phyloP scores from a whole-genome alignment of 805 yeast genomes.

The Wickerhamomyces silvicola region DNA sequence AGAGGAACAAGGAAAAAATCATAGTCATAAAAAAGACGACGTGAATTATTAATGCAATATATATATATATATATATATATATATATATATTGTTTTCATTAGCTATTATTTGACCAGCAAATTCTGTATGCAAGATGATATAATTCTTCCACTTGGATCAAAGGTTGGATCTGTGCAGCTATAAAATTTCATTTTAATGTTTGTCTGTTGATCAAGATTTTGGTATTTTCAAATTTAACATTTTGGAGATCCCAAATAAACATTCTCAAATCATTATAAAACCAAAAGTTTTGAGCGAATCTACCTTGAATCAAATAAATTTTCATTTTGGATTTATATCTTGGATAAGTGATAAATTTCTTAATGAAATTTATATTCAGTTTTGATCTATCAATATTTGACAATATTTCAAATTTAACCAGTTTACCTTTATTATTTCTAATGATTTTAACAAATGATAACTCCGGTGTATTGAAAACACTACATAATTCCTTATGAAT shows the following conservation, averaged over 20 bases:
- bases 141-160: too few species aligned
- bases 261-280: slow-evolving; percentile 25
- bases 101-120: too few species aligned
- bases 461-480: slow-evolving; percentile 11
- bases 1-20: background rate
- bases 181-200: slow-evolving; percentile 6
- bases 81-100: too few species aligned
- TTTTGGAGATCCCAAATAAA: slow-evolving; percentile 22
- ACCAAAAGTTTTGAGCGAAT: slow-evolving; percentile 21
- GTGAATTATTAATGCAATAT: too few species aligned
- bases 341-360: slow-evolving; percentile 33
- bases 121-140: too few species aligned
- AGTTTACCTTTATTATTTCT: slow-evolving; percentile 33
- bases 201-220: slow-evolving; percentile 19
- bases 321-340: slow-evolving; percentile 40
- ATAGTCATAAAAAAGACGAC: too few species aligned
- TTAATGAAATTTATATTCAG: slow-evolving; percentile 26
- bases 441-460: slow-evolving; percentile 32
- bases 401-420: slow-evolving; percentile 30
- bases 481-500: slow-evolving; percentile 16
- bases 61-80: too few species aligned
- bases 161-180: background rate
- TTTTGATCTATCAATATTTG: slow-evolving; percentile 7
- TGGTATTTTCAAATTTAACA: slow-evolving; percentile 11
- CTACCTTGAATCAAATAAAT: slow-evolving; percentile 25